These are phyloP conservation scores for Periglandula ipomoeae DNA, from an alignment of 2,329 filamentous ascomycete genomes.

Conservation along the genomic window DNA sequence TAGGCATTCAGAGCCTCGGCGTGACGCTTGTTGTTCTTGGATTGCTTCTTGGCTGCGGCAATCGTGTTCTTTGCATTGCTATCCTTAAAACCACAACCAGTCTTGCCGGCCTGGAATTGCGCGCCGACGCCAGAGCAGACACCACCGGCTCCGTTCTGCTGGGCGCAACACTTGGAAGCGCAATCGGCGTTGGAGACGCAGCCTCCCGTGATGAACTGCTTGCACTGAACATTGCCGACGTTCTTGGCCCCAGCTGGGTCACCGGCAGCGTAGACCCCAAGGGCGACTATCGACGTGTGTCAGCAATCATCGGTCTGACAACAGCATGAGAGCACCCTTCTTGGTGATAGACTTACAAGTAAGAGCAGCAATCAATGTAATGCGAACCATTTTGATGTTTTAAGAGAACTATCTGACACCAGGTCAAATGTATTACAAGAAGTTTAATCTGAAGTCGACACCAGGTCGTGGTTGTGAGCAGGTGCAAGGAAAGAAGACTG, in stretches of 20 bases:
- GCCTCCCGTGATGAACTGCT: constrained; percentile 21
- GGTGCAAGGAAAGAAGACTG: neutral
- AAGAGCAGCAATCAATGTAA: constrained; percentile 15
- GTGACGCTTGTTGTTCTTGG: neutral
- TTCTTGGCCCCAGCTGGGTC: constrained; percentile 14
- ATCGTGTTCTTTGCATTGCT: neutral
- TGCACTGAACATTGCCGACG: constrained; percentile 16
- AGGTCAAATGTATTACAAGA: too few relatives aligned
- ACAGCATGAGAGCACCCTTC: too few relatives aligned
- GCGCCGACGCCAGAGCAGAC: constrained; percentile 21
- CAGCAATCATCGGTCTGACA: too few relatives aligned
- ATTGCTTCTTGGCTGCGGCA: neutral
- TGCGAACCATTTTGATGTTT: constrained; percentile 19
- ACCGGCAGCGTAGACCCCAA: constrained; percentile 9
- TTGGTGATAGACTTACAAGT: constrained; percentile 14
- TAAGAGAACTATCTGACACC: too few relatives aligned
- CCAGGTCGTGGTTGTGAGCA: neutral
- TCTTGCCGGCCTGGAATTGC: constrained; percentile 21
- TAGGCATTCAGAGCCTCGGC: neutral
- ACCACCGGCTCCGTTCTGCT: constrained; percentile 14
- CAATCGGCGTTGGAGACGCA: constrained; percentile 20
- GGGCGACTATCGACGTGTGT: too few relatives aligned
- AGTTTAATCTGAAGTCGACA: constrained; percentile 2
- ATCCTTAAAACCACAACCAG: constrained; percentile 17
- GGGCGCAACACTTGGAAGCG: constrained; percentile 19